Evolutionary conservation across 352 stramenopile genomes (phyloP).

Genomic region (Globisporangium cederbergense): DNA sequence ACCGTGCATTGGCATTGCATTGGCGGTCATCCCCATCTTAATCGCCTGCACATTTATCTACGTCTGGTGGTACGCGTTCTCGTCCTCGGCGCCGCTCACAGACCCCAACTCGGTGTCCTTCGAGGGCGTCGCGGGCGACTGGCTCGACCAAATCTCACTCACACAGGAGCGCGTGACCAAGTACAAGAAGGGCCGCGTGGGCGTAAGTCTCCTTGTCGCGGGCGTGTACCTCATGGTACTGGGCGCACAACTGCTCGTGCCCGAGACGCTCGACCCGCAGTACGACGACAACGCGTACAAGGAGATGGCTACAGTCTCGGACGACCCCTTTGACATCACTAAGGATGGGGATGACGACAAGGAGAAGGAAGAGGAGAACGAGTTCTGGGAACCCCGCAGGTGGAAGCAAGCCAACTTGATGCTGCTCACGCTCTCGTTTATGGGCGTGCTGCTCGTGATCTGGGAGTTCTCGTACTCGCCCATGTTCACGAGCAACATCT

Average conservation of each 20-base stretch:
- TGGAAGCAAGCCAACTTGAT: conserved; percentile 94
- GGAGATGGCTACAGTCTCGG: conserved; percentile 44
- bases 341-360: conserved; percentile 57
- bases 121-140: conserved; percentile 82
- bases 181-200: conserved; percentile 88
- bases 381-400: conserved; percentile 72
- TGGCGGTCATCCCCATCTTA: conserved; percentile 62
- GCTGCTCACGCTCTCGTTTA: conserved; percentile 75
- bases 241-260: conserved; percentile 70
- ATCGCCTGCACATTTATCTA: conserved; percentile 66
- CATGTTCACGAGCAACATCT: conserved; percentile 90
- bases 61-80: conserved; percentile 60
- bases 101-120: conserved; percentile 70
- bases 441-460: conserved; percentile 88
- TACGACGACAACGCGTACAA: conserved; percentile 76
- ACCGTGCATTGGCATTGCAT: conserved; percentile 75
- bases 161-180: conserved; percentile 60
- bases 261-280: conserved; percentile 77
- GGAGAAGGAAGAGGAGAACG: conserved; percentile 52
- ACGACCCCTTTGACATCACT: conserved; percentile 60
- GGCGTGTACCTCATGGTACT: conserved; percentile 81
- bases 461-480: conserved; percentile 97
- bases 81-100: conserved; percentile 40
- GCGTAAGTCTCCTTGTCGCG: conserved; percentile 74
- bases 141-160: conserved; percentile 87